Evolutionary conservation across 2,329 filamentous ascomycete genomes (phyloP).

Genomic region (Lizonia empirigonia): DNA sequence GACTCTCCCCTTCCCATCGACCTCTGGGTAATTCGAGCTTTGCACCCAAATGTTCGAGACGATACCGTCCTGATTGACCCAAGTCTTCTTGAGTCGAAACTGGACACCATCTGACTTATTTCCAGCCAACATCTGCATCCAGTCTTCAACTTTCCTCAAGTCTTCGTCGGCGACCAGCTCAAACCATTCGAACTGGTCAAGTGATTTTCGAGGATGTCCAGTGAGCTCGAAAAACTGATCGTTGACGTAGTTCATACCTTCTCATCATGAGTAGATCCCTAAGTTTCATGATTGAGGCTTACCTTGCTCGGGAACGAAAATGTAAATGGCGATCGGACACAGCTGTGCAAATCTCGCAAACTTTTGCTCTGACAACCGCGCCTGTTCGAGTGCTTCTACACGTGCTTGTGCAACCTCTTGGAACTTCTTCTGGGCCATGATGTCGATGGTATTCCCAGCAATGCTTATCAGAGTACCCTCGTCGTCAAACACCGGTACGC

Average conservation of each 20-base stretch:
- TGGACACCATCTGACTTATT: conserved; percentile 26
- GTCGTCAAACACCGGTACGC: conserved; percentile 39
- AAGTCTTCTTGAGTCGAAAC: conserved; percentile 36
- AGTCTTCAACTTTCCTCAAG: conserved; percentile 22
- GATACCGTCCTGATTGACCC: conserved; percentile 34
- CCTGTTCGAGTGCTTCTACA: conserved; percentile 35
- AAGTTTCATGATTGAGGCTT: not conserved
- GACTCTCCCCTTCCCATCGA: conserved; percentile 32
- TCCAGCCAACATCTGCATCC: conserved; percentile 23
- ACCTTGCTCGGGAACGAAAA: conserved; percentile 31
- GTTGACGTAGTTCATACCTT: conserved; percentile 38
- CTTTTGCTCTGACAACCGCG: conserved; percentile 31
- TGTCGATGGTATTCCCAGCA: conserved; percentile 41
- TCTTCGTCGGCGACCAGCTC: conserved; percentile 32
- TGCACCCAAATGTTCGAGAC: conserved; percentile 35
- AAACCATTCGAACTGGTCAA: conserved; percentile 26
- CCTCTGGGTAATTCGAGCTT: conserved; percentile 31
- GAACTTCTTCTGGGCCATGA: conserved; percentile 40
- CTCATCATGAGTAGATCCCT: not conserved
- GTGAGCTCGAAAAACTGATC: conserved; percentile 39
- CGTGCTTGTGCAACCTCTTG: conserved; percentile 29
- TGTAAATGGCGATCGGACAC: conserved; percentile 35
- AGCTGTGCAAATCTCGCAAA: conserved; percentile 36
- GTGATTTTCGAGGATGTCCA: conserved; percentile 20
- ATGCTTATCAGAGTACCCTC: conserved; percentile 34